These are phyloP conservation scores for Moesziomyces sp. DNA, from an alignment of 1,284 basidiomycete genomes.

Conservation along the genomic window DNA sequence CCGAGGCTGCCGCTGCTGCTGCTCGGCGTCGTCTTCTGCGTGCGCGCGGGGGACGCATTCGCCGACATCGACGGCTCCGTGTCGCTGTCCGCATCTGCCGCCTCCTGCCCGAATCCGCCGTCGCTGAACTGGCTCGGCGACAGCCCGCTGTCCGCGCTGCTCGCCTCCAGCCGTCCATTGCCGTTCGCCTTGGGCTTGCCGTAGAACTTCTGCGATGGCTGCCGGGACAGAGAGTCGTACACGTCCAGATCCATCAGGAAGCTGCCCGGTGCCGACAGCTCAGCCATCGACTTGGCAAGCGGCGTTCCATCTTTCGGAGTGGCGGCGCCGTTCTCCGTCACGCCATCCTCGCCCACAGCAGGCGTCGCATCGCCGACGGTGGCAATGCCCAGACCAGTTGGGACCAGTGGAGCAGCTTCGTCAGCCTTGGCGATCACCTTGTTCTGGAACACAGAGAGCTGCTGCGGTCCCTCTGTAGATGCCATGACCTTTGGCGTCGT, in stretches of 20 bases:
- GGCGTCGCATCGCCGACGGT: conserved; percentile 9
- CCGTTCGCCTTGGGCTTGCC: background rate
- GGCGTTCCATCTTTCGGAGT: background rate
- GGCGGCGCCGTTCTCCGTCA: conserved; percentile 2
- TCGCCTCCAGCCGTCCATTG: background rate
- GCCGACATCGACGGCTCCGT: conserved; percentile 38
- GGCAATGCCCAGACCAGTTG: conserved; percentile 29
- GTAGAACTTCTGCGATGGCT: conserved; percentile 14
- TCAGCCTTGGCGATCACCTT: conserved; percentile 19
- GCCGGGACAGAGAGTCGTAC: conserved; percentile 41
- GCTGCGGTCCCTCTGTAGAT: background rate
- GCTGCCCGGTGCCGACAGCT: conserved; percentile 31
- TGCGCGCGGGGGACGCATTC: conserved; percentile 15
- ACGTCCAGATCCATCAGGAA: conserved; percentile 52
- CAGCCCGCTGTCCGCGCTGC: conserved; percentile 7
- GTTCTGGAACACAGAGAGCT: conserved; percentile 17
- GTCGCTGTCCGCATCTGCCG: conserved; percentile 41
- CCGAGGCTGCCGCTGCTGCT: background rate
- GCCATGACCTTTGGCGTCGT: conserved; percentile 1
- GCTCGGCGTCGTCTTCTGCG: conserved; percentile 12
- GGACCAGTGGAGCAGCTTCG: conserved; percentile 2
- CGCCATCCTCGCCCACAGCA: background rate
- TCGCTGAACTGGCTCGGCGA: conserved; percentile 34
- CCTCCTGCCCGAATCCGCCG: conserved; percentile 19
- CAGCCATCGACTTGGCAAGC: conserved; percentile 5